Evolutionary conservation across 306 rosid genomes (phyloP).

Genomic region (Quillaja saponaria): DNA sequence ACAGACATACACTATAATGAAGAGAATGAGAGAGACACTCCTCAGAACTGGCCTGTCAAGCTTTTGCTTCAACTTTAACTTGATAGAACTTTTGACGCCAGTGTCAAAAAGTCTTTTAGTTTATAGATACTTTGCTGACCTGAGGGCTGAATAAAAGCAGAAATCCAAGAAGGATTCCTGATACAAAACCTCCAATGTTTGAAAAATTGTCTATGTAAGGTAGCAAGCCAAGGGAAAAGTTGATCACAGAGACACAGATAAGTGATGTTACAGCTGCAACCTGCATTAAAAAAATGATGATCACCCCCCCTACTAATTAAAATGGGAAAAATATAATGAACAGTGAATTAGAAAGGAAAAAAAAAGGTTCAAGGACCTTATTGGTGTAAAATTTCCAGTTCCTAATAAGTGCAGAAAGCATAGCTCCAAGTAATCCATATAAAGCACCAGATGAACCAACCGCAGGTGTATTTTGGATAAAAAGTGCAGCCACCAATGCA

Average conservation of each 20-base stretch:
- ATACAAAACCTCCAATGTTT: constrained; percentile 70
- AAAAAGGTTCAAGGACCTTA: constrained; percentile 46
- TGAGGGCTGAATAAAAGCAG: constrained; percentile 54
- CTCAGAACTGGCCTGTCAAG: constrained; percentile 65
- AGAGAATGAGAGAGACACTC: constrained; percentile 61
- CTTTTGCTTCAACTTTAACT: constrained; percentile 55
- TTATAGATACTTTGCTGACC: constrained; percentile 46
- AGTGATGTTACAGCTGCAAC: constrained; percentile 58
- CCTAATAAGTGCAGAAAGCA: constrained; percentile 62
- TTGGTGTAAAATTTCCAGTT: constrained; percentile 70
- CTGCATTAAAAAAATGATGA: constrained; percentile 45
- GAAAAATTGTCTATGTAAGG: constrained; percentile 82
- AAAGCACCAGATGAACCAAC: constrained; percentile 85
- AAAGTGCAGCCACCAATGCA: constrained; percentile 81
- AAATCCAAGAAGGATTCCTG: constrained; percentile 89
- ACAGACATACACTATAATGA: constrained; percentile 64
- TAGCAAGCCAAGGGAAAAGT: constrained; percentile 72
- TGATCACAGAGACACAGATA: constrained; percentile 51
- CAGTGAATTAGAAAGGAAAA: neutral
- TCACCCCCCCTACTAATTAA: constrained; percentile 16
- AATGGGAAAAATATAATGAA: constrained; percentile 19
- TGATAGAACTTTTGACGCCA: constrained; percentile 48
- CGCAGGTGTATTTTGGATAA: constrained; percentile 56
- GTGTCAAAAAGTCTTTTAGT: constrained; percentile 46
- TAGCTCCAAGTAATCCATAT: constrained; percentile 80